Evolutionary conservation across 257 asterid genomes (phyloP), one percentile per base, ranked within the genome.

Genomic region (Solanum lignicaule): DNA sequence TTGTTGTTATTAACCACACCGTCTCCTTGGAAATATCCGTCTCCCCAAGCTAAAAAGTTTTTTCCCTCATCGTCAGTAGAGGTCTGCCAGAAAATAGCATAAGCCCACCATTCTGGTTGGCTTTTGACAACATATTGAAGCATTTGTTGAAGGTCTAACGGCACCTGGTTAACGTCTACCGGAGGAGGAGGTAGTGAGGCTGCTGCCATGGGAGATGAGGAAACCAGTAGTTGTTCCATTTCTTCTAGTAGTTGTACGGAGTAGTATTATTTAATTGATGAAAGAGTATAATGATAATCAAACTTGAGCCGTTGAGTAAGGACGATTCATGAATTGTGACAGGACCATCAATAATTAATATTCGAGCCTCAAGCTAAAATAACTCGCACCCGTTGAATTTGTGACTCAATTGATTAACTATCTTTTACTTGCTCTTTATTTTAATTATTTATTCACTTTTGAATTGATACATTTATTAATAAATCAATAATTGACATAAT

Each of bases 21-120:
- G 6, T 93, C 89, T 18, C 95, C 98, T 23, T 93, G 95, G 66
- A 95, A 96, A 78, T 91, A 91, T 86, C 97, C 95, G 82, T 94
- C 97, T 33, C 90, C 94, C 95, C 95, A 94, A 32, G 87, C 89
- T 60, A 94, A 92, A 31, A 83, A 35, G 52, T 87, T 21, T 66
- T 89, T 87, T 7, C 90, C 95, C 9, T 87, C 71, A 4, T 93
- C 93, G 46, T 92, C 93, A 5, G 58, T 89, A n/a, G 91, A 74
- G 4, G 89, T 86, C 39, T 91, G 89, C 97, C 97, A 94, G 9
- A 94, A 87, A 66, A 94, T 93, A 83, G 94, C 93, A 81, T 94
- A 94, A 32, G 91, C 90, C 97, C 97, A 94, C 86, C 90, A 83
- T 12, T 91, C 92, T 20, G 90, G 81, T 90, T 94, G 95, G 85